phyloP scores from a whole-genome alignment of 805 yeast genomes.

The Ascoidea rubescens region DNA sequence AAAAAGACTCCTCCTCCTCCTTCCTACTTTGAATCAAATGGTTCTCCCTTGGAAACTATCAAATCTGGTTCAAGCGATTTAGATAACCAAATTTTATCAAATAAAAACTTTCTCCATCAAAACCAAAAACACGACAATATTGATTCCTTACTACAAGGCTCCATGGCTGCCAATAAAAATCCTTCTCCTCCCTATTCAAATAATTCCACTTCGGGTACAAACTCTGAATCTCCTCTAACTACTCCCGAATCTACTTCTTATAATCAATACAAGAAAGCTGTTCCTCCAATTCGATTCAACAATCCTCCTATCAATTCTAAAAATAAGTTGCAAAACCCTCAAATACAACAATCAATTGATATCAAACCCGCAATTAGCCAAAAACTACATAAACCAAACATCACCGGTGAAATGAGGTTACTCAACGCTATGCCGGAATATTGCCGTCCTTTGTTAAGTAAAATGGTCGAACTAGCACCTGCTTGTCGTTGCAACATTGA shows the following conservation, averaged over 20 bases:
- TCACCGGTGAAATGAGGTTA: constrained; percentile 60
- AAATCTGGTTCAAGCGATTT: neutral
- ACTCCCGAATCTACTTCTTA: constrained; percentile 6
- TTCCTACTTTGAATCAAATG: constrained; percentile 4
- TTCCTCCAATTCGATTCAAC: constrained; percentile 10
- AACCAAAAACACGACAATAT: neutral
- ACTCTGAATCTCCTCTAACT: constrained; percentile 10
- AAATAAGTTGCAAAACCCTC: constrained; percentile 1
- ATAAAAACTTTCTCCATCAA: neutral
- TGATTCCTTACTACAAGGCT: neutral
- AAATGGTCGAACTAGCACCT: constrained; percentile 77
- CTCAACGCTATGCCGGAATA: constrained; percentile 60
- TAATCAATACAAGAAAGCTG: neutral
- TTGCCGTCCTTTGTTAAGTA: constrained; percentile 49
- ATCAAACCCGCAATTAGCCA: constrained; percentile 8
- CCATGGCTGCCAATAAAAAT: constrained; percentile 2
- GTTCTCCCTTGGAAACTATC: neutral
- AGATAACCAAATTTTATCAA: neutral
- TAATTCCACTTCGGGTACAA: neutral
- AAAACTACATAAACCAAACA: constrained; percentile 45
- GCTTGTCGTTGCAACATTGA: constrained; percentile 76
- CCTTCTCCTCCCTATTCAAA: neutral
- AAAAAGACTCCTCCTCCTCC: constrained; percentile 38
- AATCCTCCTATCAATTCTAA: neutral
- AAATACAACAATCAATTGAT: constrained; percentile 6